Base-by-base conservation (phyloP, 805 yeast species). In the Tetrapisispora iriomotensis region DNA sequence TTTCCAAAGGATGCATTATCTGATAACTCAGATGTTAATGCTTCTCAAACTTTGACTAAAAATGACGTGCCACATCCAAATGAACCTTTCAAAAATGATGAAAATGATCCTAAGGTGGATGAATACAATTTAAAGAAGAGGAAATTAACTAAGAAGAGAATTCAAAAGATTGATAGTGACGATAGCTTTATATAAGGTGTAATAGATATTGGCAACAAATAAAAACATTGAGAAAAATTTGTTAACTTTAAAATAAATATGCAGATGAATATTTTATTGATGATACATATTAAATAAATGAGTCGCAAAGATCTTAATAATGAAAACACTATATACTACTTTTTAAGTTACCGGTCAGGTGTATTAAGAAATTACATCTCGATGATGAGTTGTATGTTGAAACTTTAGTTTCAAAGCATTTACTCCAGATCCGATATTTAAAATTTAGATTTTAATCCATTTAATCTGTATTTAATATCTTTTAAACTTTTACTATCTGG, bases 401-500 rank as follows among this genome's bases (percentile, higher is more conserved):
- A 14, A 9, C 10, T 8, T 10, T 8, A 28, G 8, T 8, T 9
- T 28, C n/a, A 14, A 10, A 28, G 8, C n/a, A 29, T 23, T n/a
- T 33, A 27, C 45, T 8, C 25, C 8, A 23, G 25, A 8, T 23
- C 10, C 8, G 10, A 8, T 23, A 23, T 6, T 31, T 33, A 33
- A 24, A 49, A 30, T 31, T 47, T 45, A 13, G 58, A 55, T 38
- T 47, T 45, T 28, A 75, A 59, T 1, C 79, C 90, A 49, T 74
- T 78, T 37, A 84, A 64, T 42, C 94, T 68, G 50, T 83, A 85
- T 61, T 86, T 86, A 52, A 90, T 72, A 40, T 88, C 95, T 54
- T 83, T 86, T 53, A 86, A 62, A 7, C 74, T 75, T 58, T 87
- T 87, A 0, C 83, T 74, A 27, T 79, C 88, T 0, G 98, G 97